Conservation (phyloP, 2,329 filamentous ascomycete species). For the Neospermospora avenae region DNA sequence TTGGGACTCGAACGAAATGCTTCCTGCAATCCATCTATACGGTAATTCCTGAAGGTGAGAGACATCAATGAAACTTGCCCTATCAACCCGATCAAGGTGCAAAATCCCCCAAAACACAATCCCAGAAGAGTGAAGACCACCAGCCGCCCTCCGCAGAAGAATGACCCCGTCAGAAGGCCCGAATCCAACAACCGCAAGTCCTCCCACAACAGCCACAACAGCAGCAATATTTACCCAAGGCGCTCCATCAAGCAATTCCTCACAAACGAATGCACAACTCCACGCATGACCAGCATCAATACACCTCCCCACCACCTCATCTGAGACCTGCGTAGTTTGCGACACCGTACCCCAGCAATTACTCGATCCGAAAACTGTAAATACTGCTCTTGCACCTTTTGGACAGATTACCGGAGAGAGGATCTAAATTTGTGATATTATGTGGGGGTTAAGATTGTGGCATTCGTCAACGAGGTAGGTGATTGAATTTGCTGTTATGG, state of each 20-base stretch:
- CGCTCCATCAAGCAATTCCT: neutral
- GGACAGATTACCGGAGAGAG: neutral
- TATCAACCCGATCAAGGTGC: neutral
- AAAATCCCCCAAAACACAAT: neutral
- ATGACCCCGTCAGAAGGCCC: neutral
- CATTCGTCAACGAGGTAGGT: neutral
- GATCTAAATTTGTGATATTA: neutral
- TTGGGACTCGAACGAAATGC: neutral
- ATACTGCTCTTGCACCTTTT: neutral
- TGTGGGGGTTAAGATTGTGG: neutral
- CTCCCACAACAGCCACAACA: neutral
- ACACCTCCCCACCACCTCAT: neutral
- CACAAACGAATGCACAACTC: constrained; percentile 4
- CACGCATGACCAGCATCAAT: neutral
- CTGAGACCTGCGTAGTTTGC: neutral
- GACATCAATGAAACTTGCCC: neutral
- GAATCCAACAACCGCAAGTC: neutral
- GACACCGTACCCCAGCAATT: neutral
- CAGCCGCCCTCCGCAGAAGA: neutral
- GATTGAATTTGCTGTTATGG: neutral
- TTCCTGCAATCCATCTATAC: neutral
- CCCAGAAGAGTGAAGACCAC: neutral
- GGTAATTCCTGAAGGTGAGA: neutral
- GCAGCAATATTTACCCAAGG: neutral
- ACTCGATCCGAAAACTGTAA: neutral